A percentile compares a stretch with the other conserved stretches of the same genome.
Conservation (phyloP, 495 filamentous ascomycete species). For the Xanthoparmelia taractica region DNA sequence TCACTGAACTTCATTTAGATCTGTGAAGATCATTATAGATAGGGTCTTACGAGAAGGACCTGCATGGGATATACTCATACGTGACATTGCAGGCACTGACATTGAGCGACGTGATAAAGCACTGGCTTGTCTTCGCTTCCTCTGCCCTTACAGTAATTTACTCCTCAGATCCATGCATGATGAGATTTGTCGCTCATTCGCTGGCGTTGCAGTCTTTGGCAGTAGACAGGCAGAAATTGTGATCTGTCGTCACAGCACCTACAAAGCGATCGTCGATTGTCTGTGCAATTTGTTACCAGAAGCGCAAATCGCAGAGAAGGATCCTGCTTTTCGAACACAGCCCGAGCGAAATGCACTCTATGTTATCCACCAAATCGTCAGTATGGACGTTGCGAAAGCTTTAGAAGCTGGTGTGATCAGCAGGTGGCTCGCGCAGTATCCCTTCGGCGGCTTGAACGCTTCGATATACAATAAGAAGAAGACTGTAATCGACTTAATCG, state of each 20-base stretch:
- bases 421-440: slow-evolving; percentile 44
- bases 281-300: slow-evolving; percentile 43
- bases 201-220: background rate
- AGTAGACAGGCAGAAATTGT: background rate
- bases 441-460: slow-evolving; percentile 29
- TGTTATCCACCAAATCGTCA: slow-evolving; percentile 12
- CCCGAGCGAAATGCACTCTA: slow-evolving; percentile 21
- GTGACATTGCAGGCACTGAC: slow-evolving; percentile 36
- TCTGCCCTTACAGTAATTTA: slow-evolving; percentile 34
- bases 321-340: slow-evolving; percentile 32
- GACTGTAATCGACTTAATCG: background rate
- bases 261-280: slow-evolving; percentile 40
- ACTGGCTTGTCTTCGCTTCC: slow-evolving; percentile 39
- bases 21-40: slow-evolving; percentile 44
- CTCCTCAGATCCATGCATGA: background rate
- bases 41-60: slow-evolving; percentile 37
- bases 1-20: slow-evolving; percentile 29
- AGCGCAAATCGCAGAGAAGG: slow-evolving; percentile 8
- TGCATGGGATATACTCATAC: slow-evolving; percentile 38
- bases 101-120: slow-evolving; percentile 34
- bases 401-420: slow-evolving; percentile 41
- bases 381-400: slow-evolving; percentile 18
- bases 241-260: slow-evolving; percentile 12
- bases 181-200: background rate
- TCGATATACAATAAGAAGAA: slow-evolving; percentile 8